A percentile compares a stretch with the other conserved stretches of the same genome.
Evolutionary conservation across 1,284 basidiomycete genomes (phyloP).

Genomic region (Cryptococcus wingfieldii): DNA sequence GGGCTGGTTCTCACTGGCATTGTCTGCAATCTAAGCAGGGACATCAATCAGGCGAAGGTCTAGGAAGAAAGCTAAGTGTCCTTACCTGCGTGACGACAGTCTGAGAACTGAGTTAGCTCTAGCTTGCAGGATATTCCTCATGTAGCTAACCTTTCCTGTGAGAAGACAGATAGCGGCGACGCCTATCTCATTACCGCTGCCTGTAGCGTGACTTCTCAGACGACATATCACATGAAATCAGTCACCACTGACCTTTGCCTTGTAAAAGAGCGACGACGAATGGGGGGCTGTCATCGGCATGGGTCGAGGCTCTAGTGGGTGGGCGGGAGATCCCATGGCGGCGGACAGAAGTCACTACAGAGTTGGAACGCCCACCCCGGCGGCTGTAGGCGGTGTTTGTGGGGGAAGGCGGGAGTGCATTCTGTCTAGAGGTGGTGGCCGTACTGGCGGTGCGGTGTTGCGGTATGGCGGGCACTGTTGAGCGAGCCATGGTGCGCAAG

Average conservation of each 20-base stretch:
- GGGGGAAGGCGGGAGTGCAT: background rate
- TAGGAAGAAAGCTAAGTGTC: background rate
- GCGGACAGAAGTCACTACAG: background rate
- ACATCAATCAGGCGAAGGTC: background rate
- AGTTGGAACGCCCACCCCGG: background rate
- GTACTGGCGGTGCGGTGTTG: no score
- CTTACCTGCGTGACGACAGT: constrained; percentile 29
- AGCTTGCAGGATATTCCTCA: constrained; percentile 4
- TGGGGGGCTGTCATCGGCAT: background rate
- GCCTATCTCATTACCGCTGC: constrained; percentile 73
- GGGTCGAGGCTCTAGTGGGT: constrained; percentile 4
- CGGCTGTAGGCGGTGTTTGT: background rate
- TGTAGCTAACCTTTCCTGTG: constrained; percentile 65
- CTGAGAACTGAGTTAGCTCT: constrained; percentile 9
- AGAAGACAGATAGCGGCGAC: constrained; percentile 76
- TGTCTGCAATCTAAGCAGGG: constrained; percentile 63
- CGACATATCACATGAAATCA: no score
- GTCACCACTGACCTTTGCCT: constrained; percentile 11
- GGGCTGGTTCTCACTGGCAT: constrained; percentile 52
- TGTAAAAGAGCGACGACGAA: constrained; percentile 6
- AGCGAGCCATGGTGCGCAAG: no score
- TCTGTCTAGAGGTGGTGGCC: background rate
- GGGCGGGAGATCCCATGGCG: background rate
- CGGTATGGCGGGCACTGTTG: no score
- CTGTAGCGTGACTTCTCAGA: constrained; percentile 11